Conservation (phyloP, 2,329 filamentous ascomycete genomes). For the Sphaerulina populicola region DNA sequence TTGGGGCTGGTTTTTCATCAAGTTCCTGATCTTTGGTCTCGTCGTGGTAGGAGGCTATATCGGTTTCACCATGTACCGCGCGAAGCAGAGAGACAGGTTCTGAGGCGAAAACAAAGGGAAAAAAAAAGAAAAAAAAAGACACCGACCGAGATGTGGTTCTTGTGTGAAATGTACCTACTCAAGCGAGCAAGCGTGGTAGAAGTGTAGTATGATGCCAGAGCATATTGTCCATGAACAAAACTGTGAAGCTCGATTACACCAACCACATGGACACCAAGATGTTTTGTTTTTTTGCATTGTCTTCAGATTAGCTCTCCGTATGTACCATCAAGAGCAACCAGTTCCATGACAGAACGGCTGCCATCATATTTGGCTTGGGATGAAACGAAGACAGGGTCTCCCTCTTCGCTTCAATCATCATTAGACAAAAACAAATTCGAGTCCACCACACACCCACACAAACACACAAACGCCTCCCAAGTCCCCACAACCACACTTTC, state of each 20-base stretch:
- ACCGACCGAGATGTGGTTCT: background rate
- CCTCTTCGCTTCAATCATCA: constrained; percentile 22
- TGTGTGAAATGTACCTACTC: background rate
- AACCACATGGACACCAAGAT: background rate
- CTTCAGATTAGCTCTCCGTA: constrained; percentile 32
- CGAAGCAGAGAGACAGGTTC: constrained; percentile 42
- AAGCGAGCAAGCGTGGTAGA: constrained; percentile 3
- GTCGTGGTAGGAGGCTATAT: constrained; percentile 68
- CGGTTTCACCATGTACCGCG: constrained; percentile 76
- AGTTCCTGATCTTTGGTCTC: constrained; percentile 67
- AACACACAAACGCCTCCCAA: too few relatives aligned
- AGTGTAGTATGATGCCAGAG: constrained; percentile 6
- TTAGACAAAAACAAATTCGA: constrained; percentile 16
- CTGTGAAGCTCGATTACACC: background rate
- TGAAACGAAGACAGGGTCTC: background rate
- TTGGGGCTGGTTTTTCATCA: constrained; percentile 69
- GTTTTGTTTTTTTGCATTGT: constrained; percentile 11
- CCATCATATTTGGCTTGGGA: constrained; percentile 31
- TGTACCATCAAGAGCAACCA: constrained; percentile 29
- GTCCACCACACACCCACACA: too few relatives aligned
- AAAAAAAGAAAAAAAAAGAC: background rate
- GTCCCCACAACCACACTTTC: constrained; percentile 6
- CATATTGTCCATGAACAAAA: constrained; percentile 7
- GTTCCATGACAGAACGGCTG: constrained; percentile 22
- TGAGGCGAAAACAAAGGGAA: constrained; percentile 18